These are phyloP conservation scores for Elymus sibiricus DNA, from an alignment of 176 grass and related monocot species.

Conservation along the genomic window DNA sequence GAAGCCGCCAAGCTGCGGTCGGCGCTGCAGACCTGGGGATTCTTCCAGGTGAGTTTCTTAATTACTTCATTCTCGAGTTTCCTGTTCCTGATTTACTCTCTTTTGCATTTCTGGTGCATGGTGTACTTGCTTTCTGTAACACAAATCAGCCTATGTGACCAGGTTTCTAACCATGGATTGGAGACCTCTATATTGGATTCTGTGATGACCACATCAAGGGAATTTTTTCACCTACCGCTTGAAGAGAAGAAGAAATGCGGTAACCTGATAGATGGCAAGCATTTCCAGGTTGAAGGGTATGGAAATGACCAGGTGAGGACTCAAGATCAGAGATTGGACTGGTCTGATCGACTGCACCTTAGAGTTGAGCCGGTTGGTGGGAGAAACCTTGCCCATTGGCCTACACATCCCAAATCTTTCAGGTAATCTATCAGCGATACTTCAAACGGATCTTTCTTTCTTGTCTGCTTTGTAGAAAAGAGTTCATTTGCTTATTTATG, in stretches of 20 bases:
- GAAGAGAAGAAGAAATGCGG: conserved; percentile 42
- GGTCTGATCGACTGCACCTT: conserved; percentile 52
- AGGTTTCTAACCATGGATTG: conserved; percentile 43
- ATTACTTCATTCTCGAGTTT: not conserved
- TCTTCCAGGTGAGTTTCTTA: conserved; percentile 38
- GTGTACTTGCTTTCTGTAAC: not conserved
- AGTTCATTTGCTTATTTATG: not conserved
- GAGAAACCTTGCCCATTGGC: conserved; percentile 46
- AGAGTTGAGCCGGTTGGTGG: conserved; percentile 42
- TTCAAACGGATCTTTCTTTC: not conserved
- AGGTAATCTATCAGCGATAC: conserved; percentile 12
- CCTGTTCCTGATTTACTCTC: not conserved
- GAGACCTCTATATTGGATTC: conserved; percentile 41
- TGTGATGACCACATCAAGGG: conserved; percentile 9
- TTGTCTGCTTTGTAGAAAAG: not conserved
- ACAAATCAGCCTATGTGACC: not conserved
- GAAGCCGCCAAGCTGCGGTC: conserved; percentile 39
- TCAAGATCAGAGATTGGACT: conserved; percentile 48
- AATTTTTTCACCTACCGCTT: conserved; percentile 35
- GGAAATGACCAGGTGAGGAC: conserved; percentile 46
- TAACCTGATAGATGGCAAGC: conserved; percentile 47
- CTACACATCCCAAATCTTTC: conserved; percentile 36
- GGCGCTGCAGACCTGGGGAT: conserved; percentile 42
- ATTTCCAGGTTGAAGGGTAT: conserved; percentile 50
- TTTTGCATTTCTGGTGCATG: not conserved